A percentile compares a stretch with the other conserved stretches of the same genome.
Conservation (phyloP, 176 grass and related monocot genomes). For the Puya raimondii region DNA sequence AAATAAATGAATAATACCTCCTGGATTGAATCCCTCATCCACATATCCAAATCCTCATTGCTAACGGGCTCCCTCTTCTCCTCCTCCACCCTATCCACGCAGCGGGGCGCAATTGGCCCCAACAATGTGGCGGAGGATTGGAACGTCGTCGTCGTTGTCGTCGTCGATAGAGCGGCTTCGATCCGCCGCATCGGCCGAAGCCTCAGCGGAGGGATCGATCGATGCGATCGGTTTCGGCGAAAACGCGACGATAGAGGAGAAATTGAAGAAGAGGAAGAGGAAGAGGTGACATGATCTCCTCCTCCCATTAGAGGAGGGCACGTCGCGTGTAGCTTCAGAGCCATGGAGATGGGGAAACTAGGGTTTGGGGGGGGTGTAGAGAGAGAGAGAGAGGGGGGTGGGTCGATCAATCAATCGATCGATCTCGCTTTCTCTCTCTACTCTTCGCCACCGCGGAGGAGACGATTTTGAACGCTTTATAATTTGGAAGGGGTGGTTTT, state of each 20-base stretch:
- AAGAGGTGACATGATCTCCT: background rate
- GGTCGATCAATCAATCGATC: background rate
- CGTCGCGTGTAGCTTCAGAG: background rate
- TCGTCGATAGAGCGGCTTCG: too few relatives aligned
- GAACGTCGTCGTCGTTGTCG: background rate
- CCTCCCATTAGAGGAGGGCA: background rate
- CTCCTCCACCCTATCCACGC: background rate
- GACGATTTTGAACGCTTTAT: background rate
- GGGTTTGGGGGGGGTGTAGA: background rate
- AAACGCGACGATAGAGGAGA: background rate
- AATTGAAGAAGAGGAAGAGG: background rate
- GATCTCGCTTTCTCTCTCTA: background rate
- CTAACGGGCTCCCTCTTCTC: slow-evolving; percentile 18
- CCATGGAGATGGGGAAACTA: background rate
- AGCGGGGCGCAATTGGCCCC: background rate
- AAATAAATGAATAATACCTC: slow-evolving; percentile 27
- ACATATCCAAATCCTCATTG: slow-evolving; percentile 25
- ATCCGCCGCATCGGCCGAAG: too few relatives aligned
- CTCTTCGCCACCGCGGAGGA: background rate
- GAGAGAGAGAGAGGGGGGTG: background rate
- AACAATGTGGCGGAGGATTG: background rate
- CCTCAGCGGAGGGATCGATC: too few relatives aligned
- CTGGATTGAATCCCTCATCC: slow-evolving; percentile 32
- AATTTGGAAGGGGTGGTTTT: background rate
- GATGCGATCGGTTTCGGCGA: too few relatives aligned